Percentiles rank a stretch among this genome's conserved stretches.
These are phyloP conservation scores for Rhizopogon rudus DNA, from an alignment of 768 basidiomycete genomes.

Conservation along the genomic window DNA sequence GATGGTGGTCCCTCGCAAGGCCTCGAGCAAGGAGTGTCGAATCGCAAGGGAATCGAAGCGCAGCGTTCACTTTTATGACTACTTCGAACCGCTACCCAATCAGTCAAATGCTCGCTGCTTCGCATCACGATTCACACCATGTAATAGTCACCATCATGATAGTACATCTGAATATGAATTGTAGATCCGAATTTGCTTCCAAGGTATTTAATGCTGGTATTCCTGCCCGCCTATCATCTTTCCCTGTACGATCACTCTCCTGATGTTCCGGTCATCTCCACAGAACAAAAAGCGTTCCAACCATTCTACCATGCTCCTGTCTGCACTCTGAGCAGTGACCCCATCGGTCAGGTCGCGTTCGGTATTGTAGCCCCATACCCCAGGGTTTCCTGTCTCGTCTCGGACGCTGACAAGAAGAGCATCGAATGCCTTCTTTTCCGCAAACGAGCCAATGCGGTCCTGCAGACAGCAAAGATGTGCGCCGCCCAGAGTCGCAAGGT, in stretches of 20 bases:
- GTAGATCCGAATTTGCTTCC: not conserved
- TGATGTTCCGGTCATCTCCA: constrained; percentile 83
- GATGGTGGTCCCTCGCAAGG: too few species aligned
- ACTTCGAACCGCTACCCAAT: too few species aligned
- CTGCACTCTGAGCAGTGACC: constrained; percentile 18
- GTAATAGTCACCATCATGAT: too few species aligned
- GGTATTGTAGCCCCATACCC: constrained; percentile 40
- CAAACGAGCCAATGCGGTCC: constrained; percentile 69
- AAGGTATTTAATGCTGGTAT: constrained; percentile 11
- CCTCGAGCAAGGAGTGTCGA: too few species aligned
- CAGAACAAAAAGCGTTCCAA: constrained; percentile 85
- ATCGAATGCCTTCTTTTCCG: constrained; percentile 83
- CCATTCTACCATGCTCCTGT: constrained; percentile 41
- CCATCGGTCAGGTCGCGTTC: constrained; percentile 28
- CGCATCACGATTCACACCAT: too few species aligned
- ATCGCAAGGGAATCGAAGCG: too few species aligned
- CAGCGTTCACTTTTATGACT: too few species aligned
- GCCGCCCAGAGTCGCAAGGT: constrained; percentile 91
- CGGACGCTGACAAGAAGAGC: constrained; percentile 70
- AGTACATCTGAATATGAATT: too few species aligned
- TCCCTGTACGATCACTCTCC: constrained; percentile 81
- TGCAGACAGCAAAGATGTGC: constrained; percentile 76
- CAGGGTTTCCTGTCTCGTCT: constrained; percentile 48
- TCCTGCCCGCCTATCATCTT: constrained; percentile 66
- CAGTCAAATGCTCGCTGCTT: too few species aligned